Evolutionary conservation across 1,284 basidiomycete genomes (phyloP).

Genomic region (Veloporphyrellus conicus): DNA sequence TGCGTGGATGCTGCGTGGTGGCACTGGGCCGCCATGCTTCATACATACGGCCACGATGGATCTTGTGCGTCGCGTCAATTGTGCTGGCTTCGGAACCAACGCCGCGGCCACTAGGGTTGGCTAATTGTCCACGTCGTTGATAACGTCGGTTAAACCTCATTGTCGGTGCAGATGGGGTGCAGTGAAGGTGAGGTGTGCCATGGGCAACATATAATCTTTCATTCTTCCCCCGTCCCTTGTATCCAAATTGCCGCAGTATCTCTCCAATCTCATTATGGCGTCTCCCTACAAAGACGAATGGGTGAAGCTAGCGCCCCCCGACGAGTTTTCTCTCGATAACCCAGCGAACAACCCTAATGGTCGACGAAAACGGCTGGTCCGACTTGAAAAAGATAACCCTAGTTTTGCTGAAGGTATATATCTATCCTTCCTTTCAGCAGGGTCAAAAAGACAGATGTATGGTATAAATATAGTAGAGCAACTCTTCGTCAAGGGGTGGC

Average conservation of each 20-base stretch:
- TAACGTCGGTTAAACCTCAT: slow-evolving; percentile 5
- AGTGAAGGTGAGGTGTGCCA: slow-evolving; percentile 20
- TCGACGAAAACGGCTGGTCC: slow-evolving; percentile 37
- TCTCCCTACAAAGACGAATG: slow-evolving; percentile 23
- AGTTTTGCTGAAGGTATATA: slow-evolving; percentile 26
- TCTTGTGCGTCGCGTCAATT: slow-evolving; percentile 9
- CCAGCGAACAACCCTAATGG: slow-evolving; percentile 36
- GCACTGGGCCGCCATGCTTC: slow-evolving; percentile 3
- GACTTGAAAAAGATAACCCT: slow-evolving; percentile 24
- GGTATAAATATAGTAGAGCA: slow-evolving; percentile 40
- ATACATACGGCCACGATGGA: neutral
- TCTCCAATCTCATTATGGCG: slow-evolving; percentile 18
- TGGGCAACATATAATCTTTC: slow-evolving; percentile 22
- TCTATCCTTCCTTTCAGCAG: slow-evolving; percentile 1
- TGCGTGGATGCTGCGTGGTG: slow-evolving; percentile 28
- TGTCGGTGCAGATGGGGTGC: slow-evolving; percentile 21
- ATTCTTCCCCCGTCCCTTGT: neutral
- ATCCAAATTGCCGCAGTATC: neutral
- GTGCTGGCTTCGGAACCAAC: slow-evolving; percentile 5
- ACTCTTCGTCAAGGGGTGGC: slow-evolving; percentile 53
- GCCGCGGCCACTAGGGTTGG: slow-evolving; percentile 11
- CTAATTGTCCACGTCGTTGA: slow-evolving; percentile 19
- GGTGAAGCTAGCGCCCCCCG: slow-evolving; percentile 32
- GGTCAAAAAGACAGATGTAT: neutral
- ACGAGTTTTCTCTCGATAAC: slow-evolving; percentile 46